Evolutionary conservation across 164 flowering plant species (phyloP), one percentile per base, ranked within the genome.

Genomic region (Buxus sempervirens): DNA sequence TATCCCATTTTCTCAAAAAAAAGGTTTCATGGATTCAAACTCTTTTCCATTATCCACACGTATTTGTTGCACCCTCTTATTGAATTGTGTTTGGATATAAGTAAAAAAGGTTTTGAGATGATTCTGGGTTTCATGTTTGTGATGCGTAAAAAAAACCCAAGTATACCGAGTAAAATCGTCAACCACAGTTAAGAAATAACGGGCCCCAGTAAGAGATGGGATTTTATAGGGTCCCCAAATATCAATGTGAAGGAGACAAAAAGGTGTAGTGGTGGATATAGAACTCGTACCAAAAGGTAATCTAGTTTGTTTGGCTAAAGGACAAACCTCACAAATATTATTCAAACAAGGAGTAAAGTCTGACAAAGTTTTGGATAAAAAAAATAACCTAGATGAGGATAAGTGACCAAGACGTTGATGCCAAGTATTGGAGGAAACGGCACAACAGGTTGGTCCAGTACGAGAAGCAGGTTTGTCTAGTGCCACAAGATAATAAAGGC

Each of bases 101-200:
- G 25, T 7, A 22, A 36, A 12, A 67, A 67, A 57, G 7, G n/a
- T 1, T 56, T 45, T 1, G 63, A 21, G 16, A 26, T 8, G 36
- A 20, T 7, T 16, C 9, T 2, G 19, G 38, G 26, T 28, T 55
- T 71, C 36, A 63, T 58, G 36, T 42, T 67, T 71, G 24, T 36
- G 20, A 2, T 16, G n/a, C 66, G 55, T 48, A 1, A 76, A 38
- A 45, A n/a, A 76, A 0, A 64, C 21, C 64, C 76, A 72, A 4
- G 73, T 73, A 24, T 22, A 25, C 0, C 62, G 58, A 22, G 64
- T 6, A 20, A n/a, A 72, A 57, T 72, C 70, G 68, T 76, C 73
- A 0, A 77, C 64, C 1, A 73, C 63, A 6, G 71, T 73, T 8
- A 65, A 21, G 28, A 65, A 65, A 54, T 27, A 65, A 0, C 19